Evolutionary conservation across 1,139 yeast genomes (phyloP), one percentile per base, ranked within the genome.

Genomic region (Geotrichum klebahnii): DNA sequence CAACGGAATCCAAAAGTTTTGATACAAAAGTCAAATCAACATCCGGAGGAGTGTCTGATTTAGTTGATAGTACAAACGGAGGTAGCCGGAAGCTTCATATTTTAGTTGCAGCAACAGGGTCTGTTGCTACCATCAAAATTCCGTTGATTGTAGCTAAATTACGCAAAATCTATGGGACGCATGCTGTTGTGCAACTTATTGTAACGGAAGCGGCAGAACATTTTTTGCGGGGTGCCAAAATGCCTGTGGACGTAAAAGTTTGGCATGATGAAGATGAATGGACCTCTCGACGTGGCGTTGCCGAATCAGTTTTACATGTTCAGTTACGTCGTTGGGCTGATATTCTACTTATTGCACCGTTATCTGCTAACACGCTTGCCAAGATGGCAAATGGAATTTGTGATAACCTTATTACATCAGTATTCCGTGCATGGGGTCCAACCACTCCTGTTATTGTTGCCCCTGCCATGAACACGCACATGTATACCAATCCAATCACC

Each of bases 201-300:
- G 84, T 86, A 14, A 90, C 97, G 1, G 77, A 79, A 59, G 76
- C 87, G 1, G 94, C 97, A 0, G 82, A 84, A 57, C 94, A 84
- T 65, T 90, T 90, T 61, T 69, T 88, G 52, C 77, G 78, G 58
- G 95, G 95, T 1, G 67, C 81, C 48, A 87, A 86, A 60, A 78
- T 89, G 29, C 86, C 92, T 33, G 75, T 81, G 4, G 89, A 85
- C 55, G 94, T 90, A 40, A 85, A 85, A 61, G 81, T 90, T 36
- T 92, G 97, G 97, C 74, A 94, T 60, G 97, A 92, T 66, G 83
- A 81, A 53, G 97, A 92, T 65, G 96, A 88, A 66, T 88, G 97
- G 96, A 79, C 57, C 16, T 64, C 68, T 34, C 67, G 74, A 31
- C 44, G 51, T 26, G 58, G 59, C 23, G 53, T 95, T 58, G 79